phyloP scores from a whole-genome alignment of 495 filamentous ascomycete genomes.

The Aspergillus diversus region DNA sequence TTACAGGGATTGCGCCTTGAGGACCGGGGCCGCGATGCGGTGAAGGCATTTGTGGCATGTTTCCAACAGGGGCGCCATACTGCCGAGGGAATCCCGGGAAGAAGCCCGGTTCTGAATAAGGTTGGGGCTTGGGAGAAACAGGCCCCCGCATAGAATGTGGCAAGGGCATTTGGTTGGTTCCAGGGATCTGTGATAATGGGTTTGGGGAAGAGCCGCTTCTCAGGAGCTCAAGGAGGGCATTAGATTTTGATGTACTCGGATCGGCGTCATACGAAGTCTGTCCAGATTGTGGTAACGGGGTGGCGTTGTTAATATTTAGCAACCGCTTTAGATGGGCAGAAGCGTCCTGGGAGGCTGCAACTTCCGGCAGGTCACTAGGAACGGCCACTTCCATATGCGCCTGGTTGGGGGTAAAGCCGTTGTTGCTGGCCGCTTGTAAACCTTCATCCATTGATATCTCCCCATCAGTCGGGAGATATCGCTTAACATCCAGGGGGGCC shows the following conservation, averaged over 20 bases:
- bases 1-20: slow-evolving; percentile 12
- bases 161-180: slow-evolving; percentile 45
- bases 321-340: slow-evolving; percentile 65
- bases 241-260: slow-evolving; percentile 44
- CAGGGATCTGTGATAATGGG: slow-evolving; percentile 35
- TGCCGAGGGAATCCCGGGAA: slow-evolving; percentile 45
- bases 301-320: slow-evolving; percentile 59
- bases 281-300: slow-evolving; percentile 18
- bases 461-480: slow-evolving; percentile 31
- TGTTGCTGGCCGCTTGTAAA: slow-evolving; percentile 19
- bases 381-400: slow-evolving; percentile 27
- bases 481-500: slow-evolving; percentile 28
- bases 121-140: slow-evolving; percentile 44
- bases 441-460: slow-evolving; percentile 46
- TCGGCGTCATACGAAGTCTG: slow-evolving; percentile 21
- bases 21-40: slow-evolving; percentile 23
- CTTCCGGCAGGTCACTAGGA: slow-evolving; percentile 48
- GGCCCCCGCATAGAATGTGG: slow-evolving; percentile 35
- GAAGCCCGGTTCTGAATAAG: slow-evolving; percentile 45
- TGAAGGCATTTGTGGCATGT: slow-evolving; percentile 31
- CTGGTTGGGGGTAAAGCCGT: slow-evolving; percentile 25
- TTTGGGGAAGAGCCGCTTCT: slow-evolving; percentile 51
- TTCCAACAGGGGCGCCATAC: slow-evolving; percentile 26
- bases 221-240: slow-evolving; percentile 63
- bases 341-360: slow-evolving; percentile 49